Percentiles rank a stretch among this genome's conserved stretches.
Conservation (phyloP, 1,284 basidiomycete genomes). For the Puccinia horiana region DNA sequence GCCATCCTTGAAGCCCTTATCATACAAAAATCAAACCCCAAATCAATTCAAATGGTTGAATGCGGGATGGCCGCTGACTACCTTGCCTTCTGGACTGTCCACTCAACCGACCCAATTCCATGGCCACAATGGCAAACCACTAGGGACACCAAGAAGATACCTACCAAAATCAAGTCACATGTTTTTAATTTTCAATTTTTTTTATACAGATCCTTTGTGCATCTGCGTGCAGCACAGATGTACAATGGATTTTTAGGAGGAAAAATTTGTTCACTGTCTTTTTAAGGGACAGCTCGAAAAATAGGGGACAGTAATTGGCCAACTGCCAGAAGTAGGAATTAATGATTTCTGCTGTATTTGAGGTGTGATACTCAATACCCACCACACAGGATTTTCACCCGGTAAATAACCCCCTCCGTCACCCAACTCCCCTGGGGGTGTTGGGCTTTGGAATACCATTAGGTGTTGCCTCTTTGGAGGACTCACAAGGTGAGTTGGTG, state of each 20-base stretch:
- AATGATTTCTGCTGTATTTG: too few species aligned
- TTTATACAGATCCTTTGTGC: too few species aligned
- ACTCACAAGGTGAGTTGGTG: too few species aligned
- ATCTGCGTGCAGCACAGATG: too few species aligned
- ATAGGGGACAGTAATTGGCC: too few species aligned
- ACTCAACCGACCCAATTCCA: not conserved
- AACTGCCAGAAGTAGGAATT: too few species aligned
- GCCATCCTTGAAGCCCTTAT: not conserved
- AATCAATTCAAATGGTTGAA: not conserved
- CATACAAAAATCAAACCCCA: not conserved
- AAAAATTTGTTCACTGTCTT: too few species aligned
- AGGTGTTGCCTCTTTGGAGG: not conserved
- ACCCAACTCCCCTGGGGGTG: not conserved
- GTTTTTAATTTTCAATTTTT: not conserved
- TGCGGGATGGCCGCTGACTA: conserved; percentile 7
- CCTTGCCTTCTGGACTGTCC: not conserved
- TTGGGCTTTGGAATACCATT: not conserved
- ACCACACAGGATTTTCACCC: not conserved
- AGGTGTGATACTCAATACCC: too few species aligned
- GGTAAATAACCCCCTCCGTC: not conserved
- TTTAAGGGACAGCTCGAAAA: too few species aligned
- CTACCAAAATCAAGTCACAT: not conserved
- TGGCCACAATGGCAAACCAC: not conserved
- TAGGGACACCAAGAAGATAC: not conserved
- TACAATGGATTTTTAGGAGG: too few species aligned